These are phyloP conservation scores for Acanthamoeba sp. DNA, from an alignment of 208 protist species.

Conservation along the genomic window DNA sequence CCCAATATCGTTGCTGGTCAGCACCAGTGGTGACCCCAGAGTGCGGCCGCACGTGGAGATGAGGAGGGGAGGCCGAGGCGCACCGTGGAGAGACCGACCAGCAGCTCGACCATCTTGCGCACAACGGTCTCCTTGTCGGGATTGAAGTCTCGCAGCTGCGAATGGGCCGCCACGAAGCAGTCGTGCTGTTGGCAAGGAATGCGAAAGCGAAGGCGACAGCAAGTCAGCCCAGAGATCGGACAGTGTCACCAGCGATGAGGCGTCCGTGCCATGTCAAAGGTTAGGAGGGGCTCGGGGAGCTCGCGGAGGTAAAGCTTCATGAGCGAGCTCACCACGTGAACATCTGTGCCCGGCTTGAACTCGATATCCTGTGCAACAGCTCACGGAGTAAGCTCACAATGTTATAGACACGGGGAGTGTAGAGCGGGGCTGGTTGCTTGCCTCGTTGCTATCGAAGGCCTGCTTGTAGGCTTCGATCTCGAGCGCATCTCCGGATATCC, in stretches of 20 bases:
- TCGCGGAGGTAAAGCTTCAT: slow-evolving; percentile 63
- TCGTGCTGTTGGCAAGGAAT: not conserved
- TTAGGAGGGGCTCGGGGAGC: slow-evolving; percentile 21
- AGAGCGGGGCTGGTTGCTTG: not conserved
- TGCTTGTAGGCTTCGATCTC: slow-evolving; percentile 59
- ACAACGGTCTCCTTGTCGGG: not conserved
- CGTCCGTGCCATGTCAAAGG: slow-evolving; percentile 22
- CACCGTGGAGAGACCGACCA: not conserved
- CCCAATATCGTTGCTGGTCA: no score
- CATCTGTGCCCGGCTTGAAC: slow-evolving; percentile 53
- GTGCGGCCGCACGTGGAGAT: no score
- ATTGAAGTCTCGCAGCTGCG: not conserved
- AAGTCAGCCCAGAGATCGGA: not conserved
- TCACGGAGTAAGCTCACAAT: no score
- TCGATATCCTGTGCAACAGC: slow-evolving; percentile 5
- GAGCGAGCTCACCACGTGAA: slow-evolving; percentile 56
- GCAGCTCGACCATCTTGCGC: slow-evolving; percentile 38
- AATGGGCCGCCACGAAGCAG: slow-evolving; percentile 19
- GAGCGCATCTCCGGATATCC: not conserved
- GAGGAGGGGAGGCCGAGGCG: no score
- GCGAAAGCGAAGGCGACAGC: no score
- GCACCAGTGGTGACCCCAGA: no score
- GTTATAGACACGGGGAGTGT: no score
- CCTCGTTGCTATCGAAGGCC: slow-evolving; percentile 38
- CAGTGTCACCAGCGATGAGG: not conserved